These are phyloP conservation scores for Solanum habrochaites DNA, from an alignment of 257 asterid species.

Conservation along the genomic window DNA sequence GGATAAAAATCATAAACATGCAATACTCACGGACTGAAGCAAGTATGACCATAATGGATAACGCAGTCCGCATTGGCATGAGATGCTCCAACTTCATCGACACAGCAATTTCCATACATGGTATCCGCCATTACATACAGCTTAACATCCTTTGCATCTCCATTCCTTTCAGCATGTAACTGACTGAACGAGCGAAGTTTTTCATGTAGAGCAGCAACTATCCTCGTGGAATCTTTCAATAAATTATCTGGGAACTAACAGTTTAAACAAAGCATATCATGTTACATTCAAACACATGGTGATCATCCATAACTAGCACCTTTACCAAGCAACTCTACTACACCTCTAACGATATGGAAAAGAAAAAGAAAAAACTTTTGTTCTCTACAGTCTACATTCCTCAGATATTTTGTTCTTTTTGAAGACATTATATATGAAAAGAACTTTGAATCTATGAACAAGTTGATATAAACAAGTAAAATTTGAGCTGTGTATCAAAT, in stretches of 20 bases:
- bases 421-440: neutral
- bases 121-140: conserved; percentile 96
- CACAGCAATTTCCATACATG: conserved; percentile 86
- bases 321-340: neutral
- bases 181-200: conserved; percentile 11
- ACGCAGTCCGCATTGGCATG: conserved; percentile 69
- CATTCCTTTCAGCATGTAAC: neutral
- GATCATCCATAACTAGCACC: neutral
- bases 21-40: conserved; percentile 89
- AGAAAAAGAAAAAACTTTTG: neutral
- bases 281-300: neutral
- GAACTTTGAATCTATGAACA: neutral
- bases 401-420: neutral
- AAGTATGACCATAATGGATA: conserved; percentile 73
- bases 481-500: conserved; percentile 16
- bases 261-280: neutral
- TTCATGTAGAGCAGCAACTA: conserved; percentile 40
- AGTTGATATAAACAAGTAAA: neutral
- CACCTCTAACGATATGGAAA: neutral
- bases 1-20: neutral
- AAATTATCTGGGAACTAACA: conserved; percentile 72
- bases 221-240: conserved; percentile 56
- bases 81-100: conserved; percentile 96
- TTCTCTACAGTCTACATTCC: neutral
- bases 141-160: conserved; percentile 23